Evolutionary conservation across 1,139 yeast species (phyloP), one percentile per base, ranked within the genome.

Genomic region (Lipomyces yarrowii): DNA sequence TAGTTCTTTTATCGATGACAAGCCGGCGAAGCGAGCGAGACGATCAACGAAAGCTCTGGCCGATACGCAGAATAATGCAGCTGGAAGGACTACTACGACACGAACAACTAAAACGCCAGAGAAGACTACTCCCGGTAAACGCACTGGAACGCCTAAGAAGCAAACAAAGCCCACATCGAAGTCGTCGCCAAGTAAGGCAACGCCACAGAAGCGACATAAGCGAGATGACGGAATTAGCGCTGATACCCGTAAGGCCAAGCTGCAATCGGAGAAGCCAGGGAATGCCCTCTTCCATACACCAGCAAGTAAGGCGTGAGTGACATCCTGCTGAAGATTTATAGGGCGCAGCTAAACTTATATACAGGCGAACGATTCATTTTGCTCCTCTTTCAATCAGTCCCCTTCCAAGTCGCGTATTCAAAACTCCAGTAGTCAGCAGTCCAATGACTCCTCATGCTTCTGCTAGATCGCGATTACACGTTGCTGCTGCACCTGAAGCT

Each of bases 381-480:
- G 26, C 55, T 23, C 55, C 55, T 23, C 55, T 52, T 32, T 23
- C 55, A 7, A 52, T 52, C n/a, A 52, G n/a, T 52, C 72, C 73
- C 2, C 65, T 71, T 2, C 73, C 73, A 7, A 59, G 69, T n/a
- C 71, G 73, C 8, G 48, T 64, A 8, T 52, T 62, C 46, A 56
- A 58, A 32, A 56, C 64, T 35, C 57, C 64, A 51, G n/a, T 56
- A 26, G 39, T 39, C 42, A 11, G 54, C 37, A 61, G 59, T 39
- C 61, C 64, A 15, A 32, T 64, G 56, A 70, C 71, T 6, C 71
- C 84, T 3, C 84, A 88, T 72, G 82, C 82, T 64, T 83, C 82
- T 57, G 85, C 90, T 6, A 84, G 87, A 71, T 84, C 84, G 10
- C 82, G 81, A 65, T 77, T 90, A 18, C 94, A 90, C 70, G 85